Evolutionary conservation across 2,329 filamentous ascomycete species (phyloP).

Genomic region (Alternaria longipes): DNA sequence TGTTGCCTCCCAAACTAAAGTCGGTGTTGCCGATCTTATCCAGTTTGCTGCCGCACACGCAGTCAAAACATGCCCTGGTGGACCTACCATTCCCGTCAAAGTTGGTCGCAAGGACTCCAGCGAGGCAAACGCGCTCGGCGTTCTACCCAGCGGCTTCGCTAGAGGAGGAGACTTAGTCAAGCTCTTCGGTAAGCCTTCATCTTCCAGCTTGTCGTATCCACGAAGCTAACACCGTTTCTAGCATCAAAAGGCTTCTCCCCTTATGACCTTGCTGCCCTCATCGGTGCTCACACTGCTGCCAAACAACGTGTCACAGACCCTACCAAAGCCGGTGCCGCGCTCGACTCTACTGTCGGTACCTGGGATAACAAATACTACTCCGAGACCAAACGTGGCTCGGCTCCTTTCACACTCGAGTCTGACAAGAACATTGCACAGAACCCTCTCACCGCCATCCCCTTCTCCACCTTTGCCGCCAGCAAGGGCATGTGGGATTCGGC

Average conservation of each 20-base stretch:
- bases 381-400: slow-evolving; percentile 41
- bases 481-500: slow-evolving; percentile 42
- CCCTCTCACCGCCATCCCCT: slow-evolving; percentile 29
- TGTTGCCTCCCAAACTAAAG: slow-evolving; percentile 53
- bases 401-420: slow-evolving; percentile 40
- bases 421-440: slow-evolving; percentile 43
- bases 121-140: slow-evolving; percentile 29
- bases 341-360: slow-evolving; percentile 49
- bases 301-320: slow-evolving; percentile 42
- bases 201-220: background rate
- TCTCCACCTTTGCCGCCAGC: slow-evolving; percentile 36
- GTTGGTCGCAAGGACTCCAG: slow-evolving; percentile 46
- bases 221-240: slow-evolving; percentile 1
- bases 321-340: slow-evolving; percentile 31
- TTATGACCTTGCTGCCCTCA: slow-evolving; percentile 50
- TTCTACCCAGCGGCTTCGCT: slow-evolving; percentile 35
- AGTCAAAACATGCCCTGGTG: slow-evolving; percentile 49
- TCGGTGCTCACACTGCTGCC: slow-evolving; percentile 50
- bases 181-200: slow-evolving; percentile 38
- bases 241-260: slow-evolving; percentile 49
- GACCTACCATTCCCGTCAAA: slow-evolving; percentile 45
- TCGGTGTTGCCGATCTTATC: slow-evolving; percentile 48
- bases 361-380: slow-evolving; percentile 52
- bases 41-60: slow-evolving; percentile 51
- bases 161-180: slow-evolving; percentile 32